Percentiles rank a stretch among this genome's conserved stretches.
phyloP scores from a whole-genome alignment of 306 rosid genomes.

The Betula pendula region DNA sequence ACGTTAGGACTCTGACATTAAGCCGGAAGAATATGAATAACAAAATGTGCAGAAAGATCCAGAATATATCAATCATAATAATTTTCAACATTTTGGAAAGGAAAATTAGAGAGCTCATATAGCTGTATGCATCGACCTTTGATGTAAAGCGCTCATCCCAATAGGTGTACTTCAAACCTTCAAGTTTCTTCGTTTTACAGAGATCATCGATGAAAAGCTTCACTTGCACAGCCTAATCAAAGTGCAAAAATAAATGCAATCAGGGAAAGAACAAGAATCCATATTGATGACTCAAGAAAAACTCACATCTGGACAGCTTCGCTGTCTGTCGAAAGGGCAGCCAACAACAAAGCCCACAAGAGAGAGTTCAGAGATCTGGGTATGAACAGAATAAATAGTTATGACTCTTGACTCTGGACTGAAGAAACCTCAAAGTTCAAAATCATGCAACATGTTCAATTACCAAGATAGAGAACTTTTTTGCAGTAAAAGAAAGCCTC shows the following conservation, averaged over 20 bases:
- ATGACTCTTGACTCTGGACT: conserved; percentile 10
- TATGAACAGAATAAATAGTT: conserved; percentile 24
- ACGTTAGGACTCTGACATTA: neutral
- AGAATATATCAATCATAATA: neutral
- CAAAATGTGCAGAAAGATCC: neutral
- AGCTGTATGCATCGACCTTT: conserved; percentile 45
- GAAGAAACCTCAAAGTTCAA: conserved; percentile 12
- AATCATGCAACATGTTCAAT: neutral
- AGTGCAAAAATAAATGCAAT: conserved; percentile 9
- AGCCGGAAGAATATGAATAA: neutral
- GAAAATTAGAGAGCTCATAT: neutral
- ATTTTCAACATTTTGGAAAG: neutral
- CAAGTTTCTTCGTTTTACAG: conserved; percentile 46
- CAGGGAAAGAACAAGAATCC: conserved; percentile 1
- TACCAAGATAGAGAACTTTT: neutral
- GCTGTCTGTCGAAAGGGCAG: conserved; percentile 38
- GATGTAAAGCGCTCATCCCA: conserved; percentile 91
- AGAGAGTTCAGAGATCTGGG: conserved; percentile 67
- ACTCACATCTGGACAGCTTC: conserved; percentile 43
- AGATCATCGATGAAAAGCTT: conserved; percentile 66
- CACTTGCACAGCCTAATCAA: conserved; percentile 52
- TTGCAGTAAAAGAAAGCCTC: neutral
- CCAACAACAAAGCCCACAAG: conserved; percentile 77
- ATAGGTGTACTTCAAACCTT: conserved; percentile 59
- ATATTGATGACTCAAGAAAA: conserved; percentile 22